Base-by-base conservation (phyloP, 2,329 filamentous ascomycete species). In the Verticillium alfalfae region DNA sequence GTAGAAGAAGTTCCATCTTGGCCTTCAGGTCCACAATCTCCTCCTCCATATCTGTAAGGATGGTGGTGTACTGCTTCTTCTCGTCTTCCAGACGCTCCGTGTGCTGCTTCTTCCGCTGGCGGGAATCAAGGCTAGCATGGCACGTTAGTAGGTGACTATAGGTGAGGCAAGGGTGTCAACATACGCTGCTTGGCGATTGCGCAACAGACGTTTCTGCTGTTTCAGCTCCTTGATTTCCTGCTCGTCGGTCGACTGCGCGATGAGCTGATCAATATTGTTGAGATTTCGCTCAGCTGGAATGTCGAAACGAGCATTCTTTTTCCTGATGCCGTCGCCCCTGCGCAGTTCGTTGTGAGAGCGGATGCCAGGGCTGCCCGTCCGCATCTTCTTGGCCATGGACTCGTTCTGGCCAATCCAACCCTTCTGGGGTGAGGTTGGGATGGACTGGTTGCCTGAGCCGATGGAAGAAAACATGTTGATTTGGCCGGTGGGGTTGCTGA, bases 261-360 rank as follows among this genome's bases (percentile, higher is more conserved):
- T 98, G 71, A 98, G 84, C 64, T 92, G 85, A 75, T 99, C 95
- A 77, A 99, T 98, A 78, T 96, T 98, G 81, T 86, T 88, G 68
- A 99, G 85, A 71, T 93, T 98, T 65, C 93, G 87, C 78, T 97
- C 95, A 55, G 91, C 88, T 10, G 95, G 95, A 68, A 99, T 99
- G 72, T 98, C 94, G 76, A 98, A 97, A 68, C 94, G 90, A 67
- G 93, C 93, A 72, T 98, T 99, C 89, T 98, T 98, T 88, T 99
- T 99, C 71, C 95, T 87, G 76, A 98, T 96, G 64, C 95, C 92
- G 69, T 96, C 93, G 61, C 92, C 88, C 68, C 91, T 85, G 65
- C 87, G 84, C 75, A 91, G 81, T 61, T 93, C 89, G 64, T 93
- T 92, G 78, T 91, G 90, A 68, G 85, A 90, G 72, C 87, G 86